phyloP scores from a whole-genome alignment of 768 basidiomycete species.

The Phlebiopsis gigantea region DNA sequence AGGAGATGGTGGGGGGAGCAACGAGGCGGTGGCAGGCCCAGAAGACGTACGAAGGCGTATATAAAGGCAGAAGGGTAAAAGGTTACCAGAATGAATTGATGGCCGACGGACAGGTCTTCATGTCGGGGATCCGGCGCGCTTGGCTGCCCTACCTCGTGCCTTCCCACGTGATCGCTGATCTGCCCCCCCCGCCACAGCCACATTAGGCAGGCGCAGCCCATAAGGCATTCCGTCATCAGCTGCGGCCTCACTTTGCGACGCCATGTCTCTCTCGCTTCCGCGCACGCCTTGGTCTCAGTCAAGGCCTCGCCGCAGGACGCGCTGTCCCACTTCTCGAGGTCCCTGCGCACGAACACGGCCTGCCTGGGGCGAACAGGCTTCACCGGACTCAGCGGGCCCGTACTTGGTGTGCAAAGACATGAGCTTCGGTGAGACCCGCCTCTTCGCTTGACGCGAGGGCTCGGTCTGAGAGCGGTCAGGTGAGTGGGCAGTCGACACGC shows the following conservation, averaged over 20 bases:
- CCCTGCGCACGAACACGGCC: slow-evolving; percentile 51
- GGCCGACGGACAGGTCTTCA: not conserved
- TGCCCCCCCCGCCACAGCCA: not conserved
- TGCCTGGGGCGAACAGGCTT: slow-evolving; percentile 48
- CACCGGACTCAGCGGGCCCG: slow-evolving; percentile 32
- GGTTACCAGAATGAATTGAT: slow-evolving; percentile 3
- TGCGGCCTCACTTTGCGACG: not conserved
- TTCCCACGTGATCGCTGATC: not conserved
- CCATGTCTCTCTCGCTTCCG: slow-evolving; percentile 27
- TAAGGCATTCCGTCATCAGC: slow-evolving; percentile 1
- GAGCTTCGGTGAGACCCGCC: slow-evolving; percentile 32
- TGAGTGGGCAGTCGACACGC: slow-evolving; percentile 48
- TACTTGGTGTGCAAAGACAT: slow-evolving; percentile 47
- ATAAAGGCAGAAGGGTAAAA: not conserved
- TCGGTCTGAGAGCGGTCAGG: not conserved
- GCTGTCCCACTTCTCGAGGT: slow-evolving; percentile 47
- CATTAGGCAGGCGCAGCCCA: not conserved
- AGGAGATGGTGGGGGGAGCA: not conserved
- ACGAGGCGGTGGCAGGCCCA: not conserved
- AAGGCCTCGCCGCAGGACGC: slow-evolving; percentile 38
- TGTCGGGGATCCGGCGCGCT: slow-evolving; percentile 4
- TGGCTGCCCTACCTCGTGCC: slow-evolving; percentile 1
- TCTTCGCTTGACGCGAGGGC: not conserved
- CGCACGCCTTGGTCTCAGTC: slow-evolving; percentile 45
- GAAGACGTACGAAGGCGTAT: not conserved